Evolutionary conservation across 257 asterid genomes (phyloP), one percentile per base, ranked within the genome.

Genomic region (Primulina tabacum): DNA sequence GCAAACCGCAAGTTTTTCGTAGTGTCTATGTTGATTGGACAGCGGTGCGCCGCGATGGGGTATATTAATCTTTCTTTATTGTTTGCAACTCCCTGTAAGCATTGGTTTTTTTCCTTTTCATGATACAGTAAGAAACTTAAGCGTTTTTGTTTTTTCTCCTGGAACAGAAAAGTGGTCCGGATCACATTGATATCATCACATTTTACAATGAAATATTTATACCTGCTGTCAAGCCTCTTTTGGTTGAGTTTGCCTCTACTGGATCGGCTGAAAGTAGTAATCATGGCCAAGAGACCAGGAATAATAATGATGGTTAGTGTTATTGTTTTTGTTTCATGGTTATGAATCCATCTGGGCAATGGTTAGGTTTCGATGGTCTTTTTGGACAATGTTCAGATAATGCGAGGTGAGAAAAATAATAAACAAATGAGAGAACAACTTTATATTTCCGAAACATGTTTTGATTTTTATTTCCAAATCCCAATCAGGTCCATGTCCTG

Each of bases 151-250:
- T 72, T 38, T 71, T 72, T 57, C 7, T 5, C 56, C 18, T 77
- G 68, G 67, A 72, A 77, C 98, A 94, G 98, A 92, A 80, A 88
- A 82, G 79, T 58, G 95, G 93, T 55, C 84, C 86, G 18, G 97
- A 89, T 75, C 98, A 89, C 66, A 88, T 94, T 38, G 98, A 94
- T 79, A 89, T 94, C 76, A 91, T 94, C 80, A 80, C 95, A 26
- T 94, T 94, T 82, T 94, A 94, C 88, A 94, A 94, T 60, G 95
- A 92, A 77, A 73, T 89, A 67, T 94, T 94, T 72, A 73, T 94
- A 76, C 95, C 96, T 60, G 85, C 83, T 67, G 97, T 91, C 24
- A 94, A 94, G 82, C 97, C 97, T 75, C 95, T 94, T 78, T 76
- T 94, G 37, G 93, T 91, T 40, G 98, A 94, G 84, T 82, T 91